A percentile compares a stretch with the other conserved stretches of the same genome.
phyloP scores from a whole-genome alignment of 371 early-diverging fungal species.

The Batkoa obscura region DNA sequence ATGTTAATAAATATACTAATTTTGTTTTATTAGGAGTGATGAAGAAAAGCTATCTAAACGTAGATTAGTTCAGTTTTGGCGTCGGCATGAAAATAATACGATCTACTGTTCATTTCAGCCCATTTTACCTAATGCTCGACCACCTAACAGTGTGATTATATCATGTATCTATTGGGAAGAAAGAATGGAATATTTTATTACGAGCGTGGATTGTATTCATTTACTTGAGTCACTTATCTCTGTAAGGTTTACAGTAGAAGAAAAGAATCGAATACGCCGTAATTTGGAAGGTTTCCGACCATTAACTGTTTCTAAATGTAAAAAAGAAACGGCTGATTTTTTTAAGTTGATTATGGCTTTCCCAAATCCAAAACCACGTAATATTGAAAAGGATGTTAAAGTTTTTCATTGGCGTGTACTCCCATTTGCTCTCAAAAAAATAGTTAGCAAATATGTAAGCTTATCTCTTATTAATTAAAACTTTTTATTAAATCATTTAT shows the following conservation, averaged over 20 bases:
- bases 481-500: neutral
- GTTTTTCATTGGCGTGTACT: conserved; percentile 56
- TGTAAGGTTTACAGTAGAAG: conserved; percentile 56
- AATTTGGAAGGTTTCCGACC: conserved; percentile 68
- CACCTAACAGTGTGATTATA: conserved; percentile 38
- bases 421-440: conserved; percentile 43
- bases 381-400: conserved; percentile 73
- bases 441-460: conserved; percentile 36
- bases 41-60: conserved; percentile 43
- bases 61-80: conserved; percentile 52
- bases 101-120: conserved; percentile 38
- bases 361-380: conserved; percentile 62
- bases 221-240: conserved; percentile 52
- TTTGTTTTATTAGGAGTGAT: conserved; percentile 12
- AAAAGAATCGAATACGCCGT: conserved; percentile 67
- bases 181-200: conserved; percentile 49
- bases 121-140: conserved; percentile 26
- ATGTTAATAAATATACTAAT: neutral
- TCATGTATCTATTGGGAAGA: conserved; percentile 71
- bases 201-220: conserved; percentile 61
- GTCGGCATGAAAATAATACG: conserved; percentile 32
- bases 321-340: conserved; percentile 46
- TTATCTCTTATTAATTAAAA: too few relatives aligned
- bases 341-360: conserved; percentile 65
- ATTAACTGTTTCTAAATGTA: conserved; percentile 52